Conservation (phyloP, 441 rosid genomes). For the Populus trichocarpa region DNA sequence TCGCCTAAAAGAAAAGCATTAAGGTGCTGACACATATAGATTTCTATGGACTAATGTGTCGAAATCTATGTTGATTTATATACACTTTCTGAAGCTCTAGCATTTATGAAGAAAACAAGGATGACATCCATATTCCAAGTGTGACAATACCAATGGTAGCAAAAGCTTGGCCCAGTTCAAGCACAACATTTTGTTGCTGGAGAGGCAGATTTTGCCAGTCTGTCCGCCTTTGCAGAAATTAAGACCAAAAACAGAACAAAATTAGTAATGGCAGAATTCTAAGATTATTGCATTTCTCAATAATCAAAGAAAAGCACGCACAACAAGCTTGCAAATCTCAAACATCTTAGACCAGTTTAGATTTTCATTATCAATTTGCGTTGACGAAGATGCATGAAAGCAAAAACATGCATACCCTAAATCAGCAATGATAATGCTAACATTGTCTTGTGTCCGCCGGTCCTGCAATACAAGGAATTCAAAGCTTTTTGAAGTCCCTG, state of each 20-base stretch:
- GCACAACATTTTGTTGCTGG: conserved; percentile 45
- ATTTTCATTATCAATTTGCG: background rate
- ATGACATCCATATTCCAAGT: conserved; percentile 79
- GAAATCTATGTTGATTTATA: conserved; percentile 24
- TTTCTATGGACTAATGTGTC: conserved; percentile 16
- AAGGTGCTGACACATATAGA: conserved; percentile 17
- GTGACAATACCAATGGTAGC: conserved; percentile 72
- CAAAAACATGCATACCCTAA: conserved; percentile 54
- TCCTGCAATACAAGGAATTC: conserved; percentile 49
- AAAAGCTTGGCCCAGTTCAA: conserved; percentile 71
- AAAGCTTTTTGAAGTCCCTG: background rate
- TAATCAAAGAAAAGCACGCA: background rate
- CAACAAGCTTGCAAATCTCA: background rate
- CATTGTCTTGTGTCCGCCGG: conserved; percentile 70
- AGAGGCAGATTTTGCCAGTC: conserved; percentile 74
- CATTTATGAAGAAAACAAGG: conserved; percentile 40
- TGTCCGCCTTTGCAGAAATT: conserved; percentile 47
- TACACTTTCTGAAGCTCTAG: conserved; percentile 19
- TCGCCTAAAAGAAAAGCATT: conserved; percentile 6
- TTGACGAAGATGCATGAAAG: background rate
- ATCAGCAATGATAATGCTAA: conserved; percentile 84
- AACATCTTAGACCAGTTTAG: background rate
- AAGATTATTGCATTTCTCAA: background rate
- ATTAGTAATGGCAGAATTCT: background rate
- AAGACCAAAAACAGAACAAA: conserved; percentile 11